Evolutionary conservation across 331 rosid species (phyloP).

Genomic region (Malus hybrid): DNA sequence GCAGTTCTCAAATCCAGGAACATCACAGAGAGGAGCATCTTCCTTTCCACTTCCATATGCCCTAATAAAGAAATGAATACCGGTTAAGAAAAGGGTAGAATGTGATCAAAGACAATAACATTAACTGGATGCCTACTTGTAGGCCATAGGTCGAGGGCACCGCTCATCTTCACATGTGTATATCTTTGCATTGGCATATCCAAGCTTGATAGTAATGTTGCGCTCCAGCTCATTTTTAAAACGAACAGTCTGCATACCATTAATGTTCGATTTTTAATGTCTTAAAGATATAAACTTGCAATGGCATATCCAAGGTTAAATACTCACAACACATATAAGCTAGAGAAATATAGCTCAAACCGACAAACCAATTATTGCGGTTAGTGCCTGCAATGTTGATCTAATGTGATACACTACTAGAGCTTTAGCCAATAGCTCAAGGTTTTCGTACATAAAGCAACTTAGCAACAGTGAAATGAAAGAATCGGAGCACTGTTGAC

Average conservation of each 20-base stretch:
- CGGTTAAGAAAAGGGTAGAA: constrained; percentile 11
- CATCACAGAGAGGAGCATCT: constrained; percentile 84
- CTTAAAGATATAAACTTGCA: not conserved
- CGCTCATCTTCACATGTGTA: constrained; percentile 87
- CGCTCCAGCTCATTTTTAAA: constrained; percentile 95
- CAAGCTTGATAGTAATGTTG: constrained; percentile 92
- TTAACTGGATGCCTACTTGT: constrained; percentile 58
- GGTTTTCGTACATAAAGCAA: not conserved
- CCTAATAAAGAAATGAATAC: constrained; percentile 28
- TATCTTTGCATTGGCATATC: constrained; percentile 93
- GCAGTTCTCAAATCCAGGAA: constrained; percentile 71
- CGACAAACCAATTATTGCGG: not conserved
- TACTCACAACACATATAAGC: not conserved
- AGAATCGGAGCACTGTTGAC: not conserved
- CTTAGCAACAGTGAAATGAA: not conserved
- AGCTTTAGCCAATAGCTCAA: not conserved
- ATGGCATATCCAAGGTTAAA: not conserved
- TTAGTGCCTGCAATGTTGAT: not conserved
- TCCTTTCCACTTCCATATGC: constrained; percentile 99
- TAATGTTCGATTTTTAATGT: not conserved
- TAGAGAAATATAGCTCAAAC: not conserved
- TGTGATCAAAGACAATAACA: not conserved
- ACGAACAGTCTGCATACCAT: constrained; percentile 75
- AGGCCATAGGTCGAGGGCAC: constrained; percentile 88
- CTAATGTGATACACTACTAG: not conserved